Evolutionary conservation across 108 stramenopile species (phyloP), one percentile per base, ranked within the genome.

Genomic region (Nannochloropsis salina): DNA sequence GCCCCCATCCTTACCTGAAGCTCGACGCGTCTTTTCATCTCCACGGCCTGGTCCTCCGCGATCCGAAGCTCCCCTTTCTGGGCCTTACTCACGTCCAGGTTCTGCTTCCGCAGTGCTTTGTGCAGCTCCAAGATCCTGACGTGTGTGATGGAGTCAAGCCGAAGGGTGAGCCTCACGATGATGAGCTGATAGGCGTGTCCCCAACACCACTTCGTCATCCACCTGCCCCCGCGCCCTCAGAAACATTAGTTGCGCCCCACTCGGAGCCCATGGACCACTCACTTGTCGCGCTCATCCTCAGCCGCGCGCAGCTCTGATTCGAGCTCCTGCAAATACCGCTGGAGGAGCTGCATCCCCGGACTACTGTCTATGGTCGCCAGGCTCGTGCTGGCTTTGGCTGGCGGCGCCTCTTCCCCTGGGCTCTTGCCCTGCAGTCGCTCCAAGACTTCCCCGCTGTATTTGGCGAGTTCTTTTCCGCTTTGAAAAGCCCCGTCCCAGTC

Each of bases 401-500:
- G 61, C 83, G 80, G 83, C 83, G 86, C 85, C 43, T 87, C 88
- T 47, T 91, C 90, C 47, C 91, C 93, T 9, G 94, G 94, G 74
- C 94, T 94, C 87, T 94, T 93, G 41, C 97, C 97, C 91, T 98
- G 97, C 82, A 98, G 96, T 10, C 97, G 92, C 18, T 94, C 94
- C 96, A 96, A 98, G 21, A 98, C 94, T 40, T 95, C 94, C 43
- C 88, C 90, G 42, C 95, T 93, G 90, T 96, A 96, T 83, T 94
- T 94, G 83, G 96, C 92, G 2, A 96, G 96, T 80, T 94, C 96
- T 31, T 94, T 90, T 83, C 97, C 96, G 45, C 87, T 88, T 85
- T 96, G 95, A 43, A 98, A 87, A 0, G 98, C 96, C 12, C 98
- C 96, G 86, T 98, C 96, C 98, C 98, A 97, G 86, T 97, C 96